Evolutionary conservation across 164 flowering plant genomes (phyloP), one percentile per base, ranked within the genome.

Genomic region (Annona cherimola): DNA sequence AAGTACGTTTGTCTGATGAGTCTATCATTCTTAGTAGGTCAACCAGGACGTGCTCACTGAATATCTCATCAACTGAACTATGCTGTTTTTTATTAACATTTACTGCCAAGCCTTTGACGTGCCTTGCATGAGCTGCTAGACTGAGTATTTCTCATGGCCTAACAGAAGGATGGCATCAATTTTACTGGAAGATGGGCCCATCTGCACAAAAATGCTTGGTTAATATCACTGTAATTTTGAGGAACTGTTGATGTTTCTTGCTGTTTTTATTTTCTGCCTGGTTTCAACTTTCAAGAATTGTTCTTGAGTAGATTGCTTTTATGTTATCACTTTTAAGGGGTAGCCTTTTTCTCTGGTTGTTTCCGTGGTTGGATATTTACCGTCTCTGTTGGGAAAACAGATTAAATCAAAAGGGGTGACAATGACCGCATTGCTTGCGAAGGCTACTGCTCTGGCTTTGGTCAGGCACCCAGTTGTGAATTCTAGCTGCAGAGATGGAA

Each of bases 361-460:
- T 63, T 41, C 71, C 57, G 45, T 20, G 2, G 55, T 61, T 40
- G 60, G 61, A 12, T 43, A 39, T 42, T 66, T 43, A 20, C 43
- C 50, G 55, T 74, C n/a, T 63, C 8, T 26, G 6, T 74, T 40
- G 44, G n/a, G 39, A 63, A 64, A 63, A 19, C 75, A 95, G 97
- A 84, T 95, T 40, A 95, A 93, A 78, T 86, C 92, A 1, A 95
- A 95, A 86, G 99, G 99, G 60, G 99, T 95, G 61, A 95, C 98
- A 1, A 95, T 95, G 99, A 89, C 97, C 35, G 98, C 99, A 64
- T 77, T 95, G 85, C 86, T 95, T 45, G 99, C 97, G 69, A 95
- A 95, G 88, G 98, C 99, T 0, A 89, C 98, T 0, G 98, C 99
- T 2, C 92, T 95, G 78, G 99, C 99, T 61, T 76, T 95, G 85